phyloP scores from a whole-genome alignment of 2,329 filamentous ascomycete species.

The Colletotrichum tabaci region DNA sequence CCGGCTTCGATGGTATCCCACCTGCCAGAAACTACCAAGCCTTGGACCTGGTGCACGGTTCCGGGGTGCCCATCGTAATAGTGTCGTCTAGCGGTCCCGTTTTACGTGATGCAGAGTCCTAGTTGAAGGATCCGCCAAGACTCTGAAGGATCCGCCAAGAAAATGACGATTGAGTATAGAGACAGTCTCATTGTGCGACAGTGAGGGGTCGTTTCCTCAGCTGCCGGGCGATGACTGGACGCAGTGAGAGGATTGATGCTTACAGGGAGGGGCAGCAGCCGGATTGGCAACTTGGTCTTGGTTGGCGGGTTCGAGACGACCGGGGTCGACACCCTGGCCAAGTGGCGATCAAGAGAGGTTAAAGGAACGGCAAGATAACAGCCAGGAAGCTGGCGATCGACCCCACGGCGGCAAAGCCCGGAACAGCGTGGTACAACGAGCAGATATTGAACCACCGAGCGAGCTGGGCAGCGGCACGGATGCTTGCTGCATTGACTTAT shows the following conservation, averaged over 20 bases:
- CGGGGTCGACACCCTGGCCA: neutral
- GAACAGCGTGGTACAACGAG: neutral
- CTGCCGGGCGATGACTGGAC: neutral
- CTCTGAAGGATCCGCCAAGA: constrained; percentile 36
- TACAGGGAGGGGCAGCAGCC: neutral
- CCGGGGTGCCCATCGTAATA: neutral
- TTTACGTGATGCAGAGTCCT: neutral
- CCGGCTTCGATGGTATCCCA: neutral
- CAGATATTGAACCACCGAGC: neutral
- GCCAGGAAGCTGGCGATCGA: neutral
- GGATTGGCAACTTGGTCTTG: neutral
- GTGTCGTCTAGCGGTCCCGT: neutral
- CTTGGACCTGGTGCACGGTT: neutral
- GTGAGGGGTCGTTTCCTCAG: too few relatives aligned
- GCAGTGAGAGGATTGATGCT: neutral
- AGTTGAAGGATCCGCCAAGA: constrained; percentile 33
- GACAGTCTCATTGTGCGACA: neutral
- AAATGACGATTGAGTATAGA: neutral
- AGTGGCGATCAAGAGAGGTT: neutral
- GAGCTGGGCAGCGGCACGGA: neutral
- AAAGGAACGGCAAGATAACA: neutral
- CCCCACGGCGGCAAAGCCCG: constrained; percentile 1
- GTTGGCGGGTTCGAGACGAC: neutral
- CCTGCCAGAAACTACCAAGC: constrained; percentile 30
- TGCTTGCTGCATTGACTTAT: neutral